phyloP scores from a whole-genome alignment of 2,329 filamentous ascomycete genomes.

The Fusarium zealandicum region DNA sequence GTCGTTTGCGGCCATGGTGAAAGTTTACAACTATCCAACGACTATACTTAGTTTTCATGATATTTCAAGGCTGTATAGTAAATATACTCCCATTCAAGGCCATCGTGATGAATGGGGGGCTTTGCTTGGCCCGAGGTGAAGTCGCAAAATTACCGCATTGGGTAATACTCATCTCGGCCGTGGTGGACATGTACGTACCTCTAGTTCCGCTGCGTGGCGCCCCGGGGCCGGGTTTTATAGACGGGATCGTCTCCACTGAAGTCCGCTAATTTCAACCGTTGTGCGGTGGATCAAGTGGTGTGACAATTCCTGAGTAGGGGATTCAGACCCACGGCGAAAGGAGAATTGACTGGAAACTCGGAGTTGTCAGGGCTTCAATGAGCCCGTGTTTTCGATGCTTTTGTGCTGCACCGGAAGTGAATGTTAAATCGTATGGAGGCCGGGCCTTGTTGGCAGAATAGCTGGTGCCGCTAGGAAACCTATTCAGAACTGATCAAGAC shows the following conservation, averaged over 20 bases:
- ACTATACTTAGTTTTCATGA: neutral
- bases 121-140: no score
- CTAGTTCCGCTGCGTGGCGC: no score
- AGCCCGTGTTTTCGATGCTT: neutral
- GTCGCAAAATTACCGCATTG: slow-evolving; percentile 11
- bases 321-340: neutral
- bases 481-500: neutral
- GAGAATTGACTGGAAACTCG: neutral
- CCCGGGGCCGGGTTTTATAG: no score
- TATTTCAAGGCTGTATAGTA: no score
- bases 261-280: neutral
- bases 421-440: neutral
- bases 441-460: neutral
- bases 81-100: no score
- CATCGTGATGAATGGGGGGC: neutral
- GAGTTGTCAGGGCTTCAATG: neutral
- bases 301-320: neutral
- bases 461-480: neutral
- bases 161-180: slow-evolving; percentile 1
- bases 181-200: slow-evolving; percentile 12
- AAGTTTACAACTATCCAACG: no score
- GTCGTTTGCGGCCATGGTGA: slow-evolving; percentile 24
- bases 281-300: neutral
- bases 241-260: slow-evolving; percentile 5
- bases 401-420: neutral